phyloP scores from a whole-genome alignment of 2,329 filamentous ascomycete genomes.

The Penicillium sclerotiorum region DNA sequence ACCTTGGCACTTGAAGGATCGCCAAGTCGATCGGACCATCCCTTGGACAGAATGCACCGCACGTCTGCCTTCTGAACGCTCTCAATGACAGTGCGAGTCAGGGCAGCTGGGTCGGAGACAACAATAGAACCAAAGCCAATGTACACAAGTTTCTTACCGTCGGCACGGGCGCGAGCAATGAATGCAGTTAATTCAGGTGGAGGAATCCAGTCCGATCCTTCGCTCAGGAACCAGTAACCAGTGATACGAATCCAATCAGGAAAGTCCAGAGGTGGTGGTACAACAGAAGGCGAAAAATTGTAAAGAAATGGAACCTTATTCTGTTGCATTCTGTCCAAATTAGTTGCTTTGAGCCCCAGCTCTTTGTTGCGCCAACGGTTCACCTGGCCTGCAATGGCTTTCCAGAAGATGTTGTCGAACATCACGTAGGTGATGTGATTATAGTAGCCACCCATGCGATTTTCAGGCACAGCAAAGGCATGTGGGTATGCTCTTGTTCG shows the following conservation, averaged over 20 bases:
- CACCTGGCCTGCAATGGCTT: conserved; percentile 84
- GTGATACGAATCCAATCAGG: conserved; percentile 97
- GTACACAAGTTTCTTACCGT: conserved; percentile 91
- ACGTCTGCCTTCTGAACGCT: conserved; percentile 90
- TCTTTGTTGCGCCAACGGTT: conserved; percentile 88
- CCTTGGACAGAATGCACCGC: conserved; percentile 91
- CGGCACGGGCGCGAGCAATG: conserved; percentile 76
- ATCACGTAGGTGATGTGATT: conserved; percentile 95
- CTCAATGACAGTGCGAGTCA: conserved; percentile 91
- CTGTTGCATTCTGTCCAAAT: conserved; percentile 84
- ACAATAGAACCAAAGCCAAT: conserved; percentile 97
- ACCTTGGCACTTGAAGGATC: conserved; percentile 60
- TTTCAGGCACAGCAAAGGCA: conserved; percentile 88
- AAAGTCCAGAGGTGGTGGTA: conserved; percentile 92
- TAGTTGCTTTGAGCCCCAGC: conserved; percentile 77
- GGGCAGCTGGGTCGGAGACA: conserved; percentile 81
- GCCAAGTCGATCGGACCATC: conserved; percentile 86
- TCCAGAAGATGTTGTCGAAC: conserved; percentile 98
- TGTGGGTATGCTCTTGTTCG: conserved; percentile 93
- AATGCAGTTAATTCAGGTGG: conserved; percentile 76
- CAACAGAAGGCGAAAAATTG: conserved; percentile 92
- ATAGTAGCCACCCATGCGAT: conserved; percentile 93
- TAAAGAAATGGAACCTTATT: conserved; percentile 99
- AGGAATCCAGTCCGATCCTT: conserved; percentile 70
- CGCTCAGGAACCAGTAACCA: conserved; percentile 96